Conservation (phyloP, 805 yeast species). For the Yarrowia osloensis region DNA sequence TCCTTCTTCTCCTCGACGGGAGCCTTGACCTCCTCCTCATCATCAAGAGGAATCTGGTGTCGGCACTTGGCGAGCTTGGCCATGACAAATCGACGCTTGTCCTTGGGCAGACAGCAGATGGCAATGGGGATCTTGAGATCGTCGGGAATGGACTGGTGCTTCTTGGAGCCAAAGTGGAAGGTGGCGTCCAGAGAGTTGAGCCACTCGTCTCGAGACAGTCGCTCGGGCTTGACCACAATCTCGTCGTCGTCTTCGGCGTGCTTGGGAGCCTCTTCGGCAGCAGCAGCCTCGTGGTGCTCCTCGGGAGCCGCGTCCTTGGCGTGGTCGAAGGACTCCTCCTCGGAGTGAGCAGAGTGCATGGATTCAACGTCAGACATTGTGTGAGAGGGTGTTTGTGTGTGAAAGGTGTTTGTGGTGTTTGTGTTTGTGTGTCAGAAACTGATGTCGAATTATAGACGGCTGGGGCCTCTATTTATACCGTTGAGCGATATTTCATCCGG, state of each 20-base stretch:
- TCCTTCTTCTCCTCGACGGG: background rate
- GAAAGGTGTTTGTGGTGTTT: background rate
- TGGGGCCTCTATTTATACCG: background rate
- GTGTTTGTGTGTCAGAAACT: conserved; percentile 6
- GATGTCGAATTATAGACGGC: background rate
- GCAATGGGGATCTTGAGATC: conserved; percentile 15
- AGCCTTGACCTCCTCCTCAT: conserved; percentile 6
- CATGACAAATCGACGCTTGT: conserved; percentile 17
- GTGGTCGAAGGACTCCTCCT: conserved; percentile 7
- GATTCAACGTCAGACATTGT: conserved; percentile 20
- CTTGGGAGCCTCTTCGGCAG: conserved; percentile 6
- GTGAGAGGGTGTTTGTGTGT: background rate
- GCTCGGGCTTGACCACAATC: conserved; percentile 7
- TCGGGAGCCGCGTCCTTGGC: background rate
- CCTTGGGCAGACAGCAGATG: conserved; percentile 11
- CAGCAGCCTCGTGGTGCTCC: conserved; percentile 16
- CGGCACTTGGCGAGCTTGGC: background rate
- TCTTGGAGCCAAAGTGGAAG: conserved; percentile 20
- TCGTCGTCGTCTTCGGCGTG: background rate
- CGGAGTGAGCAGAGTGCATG: conserved; percentile 22
- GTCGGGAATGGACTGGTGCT: conserved; percentile 16
- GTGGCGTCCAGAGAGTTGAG: background rate
- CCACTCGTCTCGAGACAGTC: conserved; percentile 9
- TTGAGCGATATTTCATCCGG: background rate
- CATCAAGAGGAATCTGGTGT: background rate